Evolutionary conservation across 176 grass and related monocot species (phyloP).

Genomic region (Eragrostis curvula): DNA sequence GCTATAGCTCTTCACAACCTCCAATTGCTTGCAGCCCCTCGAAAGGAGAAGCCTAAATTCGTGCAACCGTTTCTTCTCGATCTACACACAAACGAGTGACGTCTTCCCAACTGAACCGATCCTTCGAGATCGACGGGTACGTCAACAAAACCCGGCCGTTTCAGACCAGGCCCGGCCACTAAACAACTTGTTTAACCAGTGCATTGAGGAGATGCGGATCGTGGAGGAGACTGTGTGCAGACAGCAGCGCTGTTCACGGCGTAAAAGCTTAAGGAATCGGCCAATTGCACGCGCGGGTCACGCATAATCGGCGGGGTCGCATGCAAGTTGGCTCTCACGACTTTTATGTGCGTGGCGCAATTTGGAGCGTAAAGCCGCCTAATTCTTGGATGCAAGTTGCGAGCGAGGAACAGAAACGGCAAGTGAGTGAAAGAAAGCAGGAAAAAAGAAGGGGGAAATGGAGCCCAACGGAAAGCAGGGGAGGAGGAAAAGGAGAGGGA

Average conservation of each 20-base stretch:
- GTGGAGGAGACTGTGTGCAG: neutral
- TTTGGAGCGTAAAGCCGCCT: neutral
- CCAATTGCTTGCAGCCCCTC: neutral
- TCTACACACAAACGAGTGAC: neutral
- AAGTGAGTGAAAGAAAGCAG: neutral
- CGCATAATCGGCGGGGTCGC: neutral
- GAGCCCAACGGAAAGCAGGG: slow-evolving; percentile 13
- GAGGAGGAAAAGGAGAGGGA: neutral
- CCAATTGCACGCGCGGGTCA: neutral
- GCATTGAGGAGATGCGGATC: neutral
- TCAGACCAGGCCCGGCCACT: neutral
- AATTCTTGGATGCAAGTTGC: slow-evolving; percentile 32
- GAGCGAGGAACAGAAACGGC: neutral
- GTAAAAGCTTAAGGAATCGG: neutral
- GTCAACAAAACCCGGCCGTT: neutral
- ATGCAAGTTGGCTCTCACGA: neutral
- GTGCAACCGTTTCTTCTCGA: neutral
- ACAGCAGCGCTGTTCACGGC: neutral
- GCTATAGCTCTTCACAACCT: neutral
- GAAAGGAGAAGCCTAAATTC: neutral
- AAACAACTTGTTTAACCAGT: neutral
- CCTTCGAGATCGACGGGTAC: slow-evolving; percentile 14
- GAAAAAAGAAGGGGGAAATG: neutral
- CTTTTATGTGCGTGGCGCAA: neutral
- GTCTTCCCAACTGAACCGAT: neutral